Conservation (phyloP, 2,329 filamentous ascomycete genomes). For the Penicillium vulpinum region DNA sequence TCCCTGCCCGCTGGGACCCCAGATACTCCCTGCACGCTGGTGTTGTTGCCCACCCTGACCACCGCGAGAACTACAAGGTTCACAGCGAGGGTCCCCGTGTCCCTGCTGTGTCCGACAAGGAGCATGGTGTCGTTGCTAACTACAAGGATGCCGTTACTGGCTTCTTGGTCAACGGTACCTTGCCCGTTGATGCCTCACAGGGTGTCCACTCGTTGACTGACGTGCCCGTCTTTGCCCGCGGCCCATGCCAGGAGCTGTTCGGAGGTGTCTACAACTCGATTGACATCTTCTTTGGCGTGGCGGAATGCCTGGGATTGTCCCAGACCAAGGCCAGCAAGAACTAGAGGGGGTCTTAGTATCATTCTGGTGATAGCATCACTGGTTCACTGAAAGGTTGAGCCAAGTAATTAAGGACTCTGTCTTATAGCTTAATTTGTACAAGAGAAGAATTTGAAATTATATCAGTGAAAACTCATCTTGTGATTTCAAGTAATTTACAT, state of each 20-base stretch:
- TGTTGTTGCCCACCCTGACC: conserved; percentile 70
- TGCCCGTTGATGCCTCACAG: conserved; percentile 62
- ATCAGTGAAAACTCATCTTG: not conserved
- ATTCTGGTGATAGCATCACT: not conserved
- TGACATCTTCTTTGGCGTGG: conserved; percentile 45
- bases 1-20: conserved; percentile 82
- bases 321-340: conserved; percentile 21
- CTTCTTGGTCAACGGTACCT: conserved; percentile 73
- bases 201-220: conserved; percentile 78
- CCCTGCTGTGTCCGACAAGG: conserved; percentile 59
- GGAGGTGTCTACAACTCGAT: conserved; percentile 49
- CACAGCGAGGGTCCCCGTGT: conserved; percentile 64
- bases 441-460: not conserved
- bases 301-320: conserved; percentile 41
- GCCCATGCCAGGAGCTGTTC: conserved; percentile 76
- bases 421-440: not conserved
- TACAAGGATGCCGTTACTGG: conserved; percentile 65
- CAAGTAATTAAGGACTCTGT: not conserved
- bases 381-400: not conserved
- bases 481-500: not conserved
- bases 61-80: conserved; percentile 73
- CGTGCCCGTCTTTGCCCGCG: conserved; percentile 74
- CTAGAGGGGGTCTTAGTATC: not conserved
- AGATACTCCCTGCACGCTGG: conserved; percentile 78
- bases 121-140: conserved; percentile 65